Conservation (phyloP, 2,329 filamentous ascomycete genomes). For the Colletotrichum tamarilloi region DNA sequence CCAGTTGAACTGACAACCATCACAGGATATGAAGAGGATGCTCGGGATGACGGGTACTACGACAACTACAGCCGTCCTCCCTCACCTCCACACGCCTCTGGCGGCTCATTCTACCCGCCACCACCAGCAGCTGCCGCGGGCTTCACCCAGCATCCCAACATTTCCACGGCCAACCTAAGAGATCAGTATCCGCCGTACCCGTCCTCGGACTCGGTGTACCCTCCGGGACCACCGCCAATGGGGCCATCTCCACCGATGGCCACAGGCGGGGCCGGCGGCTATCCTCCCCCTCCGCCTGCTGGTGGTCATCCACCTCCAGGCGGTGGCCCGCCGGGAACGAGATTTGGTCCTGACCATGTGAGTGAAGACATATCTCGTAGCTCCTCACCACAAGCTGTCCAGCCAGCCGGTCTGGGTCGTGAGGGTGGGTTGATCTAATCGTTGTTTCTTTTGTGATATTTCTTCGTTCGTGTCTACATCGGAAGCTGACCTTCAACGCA, state of each 20-base stretch:
- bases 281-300: slow-evolving; percentile 44
- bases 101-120: slow-evolving; percentile 61
- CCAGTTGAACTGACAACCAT: slow-evolving; percentile 30
- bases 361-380: slow-evolving; percentile 48
- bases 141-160: slow-evolving; percentile 52
- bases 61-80: slow-evolving; percentile 50
- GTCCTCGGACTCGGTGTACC: slow-evolving; percentile 52
- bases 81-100: slow-evolving; percentile 62
- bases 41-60: slow-evolving; percentile 48
- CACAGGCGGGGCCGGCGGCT: slow-evolving; percentile 37
- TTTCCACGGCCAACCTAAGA: slow-evolving; percentile 44
- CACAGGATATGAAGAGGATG: slow-evolving; percentile 51
- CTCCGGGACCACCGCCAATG: slow-evolving; percentile 50
- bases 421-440: slow-evolving; percentile 39
- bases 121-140: slow-evolving; percentile 37
- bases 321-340: slow-evolving; percentile 37
- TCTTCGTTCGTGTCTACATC: neutral
- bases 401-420: slow-evolving; percentile 31
- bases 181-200: slow-evolving; percentile 51
- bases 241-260: slow-evolving; percentile 40
- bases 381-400: slow-evolving; percentile 35
- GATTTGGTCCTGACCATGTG: slow-evolving; percentile 55
- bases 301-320: slow-evolving; percentile 36
- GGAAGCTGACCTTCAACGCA: slow-evolving; percentile 33
- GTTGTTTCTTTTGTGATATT: slow-evolving; percentile 28